Evolutionary conservation across 2,329 filamentous ascomycete species (phyloP).

Genomic region (Hortaea werneckii): DNA sequence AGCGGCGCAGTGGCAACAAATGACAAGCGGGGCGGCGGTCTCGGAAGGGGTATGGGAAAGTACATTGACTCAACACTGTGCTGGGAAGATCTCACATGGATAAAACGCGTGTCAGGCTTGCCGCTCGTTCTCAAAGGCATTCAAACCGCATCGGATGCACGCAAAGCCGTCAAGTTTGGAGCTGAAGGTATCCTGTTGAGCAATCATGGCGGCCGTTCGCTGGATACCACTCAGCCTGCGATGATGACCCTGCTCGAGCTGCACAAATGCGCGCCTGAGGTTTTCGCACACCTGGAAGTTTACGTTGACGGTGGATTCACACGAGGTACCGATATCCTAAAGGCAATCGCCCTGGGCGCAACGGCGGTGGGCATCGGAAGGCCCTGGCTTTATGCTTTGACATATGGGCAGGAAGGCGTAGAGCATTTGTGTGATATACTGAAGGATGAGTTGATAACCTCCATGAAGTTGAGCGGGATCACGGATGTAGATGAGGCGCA

Average conservation of each 20-base stretch:
- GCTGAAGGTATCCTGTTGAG: constrained; percentile 42
- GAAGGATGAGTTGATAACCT: constrained; percentile 46
- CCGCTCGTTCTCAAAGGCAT: constrained; percentile 41
- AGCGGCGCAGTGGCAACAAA: constrained; percentile 32
- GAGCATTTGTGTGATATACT: constrained; percentile 21
- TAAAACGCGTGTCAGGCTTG: constrained; percentile 49
- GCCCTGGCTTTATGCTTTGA: constrained; percentile 48
- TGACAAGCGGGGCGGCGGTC: constrained; percentile 41
- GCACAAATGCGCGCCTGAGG: constrained; percentile 33
- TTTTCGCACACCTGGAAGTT: constrained; percentile 30
- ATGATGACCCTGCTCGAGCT: constrained; percentile 50
- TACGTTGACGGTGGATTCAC: constrained; percentile 42
- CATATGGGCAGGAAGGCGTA: constrained; percentile 46
- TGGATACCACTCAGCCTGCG: constrained; percentile 40
- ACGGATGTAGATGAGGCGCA: constrained; percentile 50
- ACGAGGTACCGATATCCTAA: constrained; percentile 41
- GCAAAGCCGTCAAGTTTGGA: constrained; percentile 33
- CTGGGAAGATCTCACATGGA: constrained; percentile 53
- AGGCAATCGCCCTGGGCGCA: constrained; percentile 45
- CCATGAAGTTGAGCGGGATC: constrained; percentile 55
- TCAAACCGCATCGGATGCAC: constrained; percentile 41
- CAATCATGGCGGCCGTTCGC: constrained; percentile 41
- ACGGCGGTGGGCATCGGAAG: constrained; percentile 48
- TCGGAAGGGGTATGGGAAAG: constrained; percentile 43
- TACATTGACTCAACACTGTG: constrained; percentile 48